These are phyloP conservation scores for Fragilaria radians DNA, from an alignment of 108 stramenopile genomes.

Conservation along the genomic window DNA sequence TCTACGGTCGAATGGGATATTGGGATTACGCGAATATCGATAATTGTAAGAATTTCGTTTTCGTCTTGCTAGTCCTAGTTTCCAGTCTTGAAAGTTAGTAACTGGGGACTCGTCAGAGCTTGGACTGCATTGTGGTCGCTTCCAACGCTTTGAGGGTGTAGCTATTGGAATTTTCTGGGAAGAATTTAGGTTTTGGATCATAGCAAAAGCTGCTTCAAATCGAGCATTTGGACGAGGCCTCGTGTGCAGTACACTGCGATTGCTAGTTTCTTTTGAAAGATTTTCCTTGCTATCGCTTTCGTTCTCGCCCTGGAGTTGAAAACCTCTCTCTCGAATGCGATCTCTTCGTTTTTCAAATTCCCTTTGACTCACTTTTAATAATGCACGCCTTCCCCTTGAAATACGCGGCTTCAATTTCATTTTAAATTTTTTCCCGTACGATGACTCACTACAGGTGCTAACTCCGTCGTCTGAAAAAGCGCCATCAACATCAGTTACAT, in stretches of 20 bases:
- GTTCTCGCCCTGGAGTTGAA: conserved; percentile 13
- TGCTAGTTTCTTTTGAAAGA: conserved; percentile 13
- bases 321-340: conserved; percentile 32
- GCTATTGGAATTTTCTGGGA: conserved; percentile 21
- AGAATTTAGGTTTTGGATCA: conserved; percentile 45
- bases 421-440: conserved; percentile 5
- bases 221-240: conserved; percentile 23
- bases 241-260: not conserved
- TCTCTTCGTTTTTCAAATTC: conserved; percentile 33
- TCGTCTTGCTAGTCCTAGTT: conserved; percentile 35
- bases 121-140: conserved; percentile 34
- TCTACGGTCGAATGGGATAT: conserved; percentile 36
- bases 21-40: not conserved
- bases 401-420: conserved; percentile 13
- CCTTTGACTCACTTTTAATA: conserved; percentile 52
- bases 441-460: conserved; percentile 9
- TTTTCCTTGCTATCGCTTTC: conserved; percentile 6
- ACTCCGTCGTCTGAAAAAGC: conserved; percentile 45
- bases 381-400: conserved; percentile 52
- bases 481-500: conserved; percentile 38
- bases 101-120: conserved; percentile 17
- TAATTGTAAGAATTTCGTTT: not conserved
- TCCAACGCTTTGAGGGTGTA: conserved; percentile 64
- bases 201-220: conserved; percentile 77
- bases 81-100: conserved; percentile 40